These are phyloP conservation scores for Myriosclerotinia scirpicola DNA, from an alignment of 2,329 filamentous ascomycete species.

Conservation along the genomic window DNA sequence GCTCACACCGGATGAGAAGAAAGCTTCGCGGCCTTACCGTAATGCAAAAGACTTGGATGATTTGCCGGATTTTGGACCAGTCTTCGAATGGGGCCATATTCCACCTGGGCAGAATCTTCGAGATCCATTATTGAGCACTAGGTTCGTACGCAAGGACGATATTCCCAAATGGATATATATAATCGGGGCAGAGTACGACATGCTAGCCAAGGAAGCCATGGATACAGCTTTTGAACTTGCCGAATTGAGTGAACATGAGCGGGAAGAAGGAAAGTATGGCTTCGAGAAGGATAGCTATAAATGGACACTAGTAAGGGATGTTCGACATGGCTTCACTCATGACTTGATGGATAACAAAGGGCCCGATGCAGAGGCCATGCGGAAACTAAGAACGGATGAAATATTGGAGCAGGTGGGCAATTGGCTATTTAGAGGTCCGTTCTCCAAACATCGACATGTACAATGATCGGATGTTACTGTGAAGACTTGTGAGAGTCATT, in stretches of 20 bases:
- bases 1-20: constrained; percentile 39
- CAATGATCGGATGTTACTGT: background rate
- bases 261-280: constrained; percentile 21
- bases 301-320: constrained; percentile 28
- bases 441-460: constrained; percentile 15
- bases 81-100: constrained; percentile 36
- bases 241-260: constrained; percentile 20
- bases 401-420: constrained; percentile 27
- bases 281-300: constrained; percentile 31
- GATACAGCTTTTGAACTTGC: constrained; percentile 28
- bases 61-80: constrained; percentile 26
- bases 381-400: constrained; percentile 24
- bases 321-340: constrained; percentile 33
- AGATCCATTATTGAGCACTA: constrained; percentile 33
- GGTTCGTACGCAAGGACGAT: constrained; percentile 31
- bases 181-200: constrained; percentile 31
- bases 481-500: background rate
- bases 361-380: constrained; percentile 25
- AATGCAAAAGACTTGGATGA: constrained; percentile 27
- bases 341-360: constrained; percentile 25
- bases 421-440: constrained; percentile 32
- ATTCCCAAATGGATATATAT: constrained; percentile 32
- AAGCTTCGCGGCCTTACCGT: constrained; percentile 41
- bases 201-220: constrained; percentile 29
- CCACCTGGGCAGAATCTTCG: constrained; percentile 32